phyloP scores from a whole-genome alignment of 805 yeast species.

The Metschnikowia kofuensis region DNA sequence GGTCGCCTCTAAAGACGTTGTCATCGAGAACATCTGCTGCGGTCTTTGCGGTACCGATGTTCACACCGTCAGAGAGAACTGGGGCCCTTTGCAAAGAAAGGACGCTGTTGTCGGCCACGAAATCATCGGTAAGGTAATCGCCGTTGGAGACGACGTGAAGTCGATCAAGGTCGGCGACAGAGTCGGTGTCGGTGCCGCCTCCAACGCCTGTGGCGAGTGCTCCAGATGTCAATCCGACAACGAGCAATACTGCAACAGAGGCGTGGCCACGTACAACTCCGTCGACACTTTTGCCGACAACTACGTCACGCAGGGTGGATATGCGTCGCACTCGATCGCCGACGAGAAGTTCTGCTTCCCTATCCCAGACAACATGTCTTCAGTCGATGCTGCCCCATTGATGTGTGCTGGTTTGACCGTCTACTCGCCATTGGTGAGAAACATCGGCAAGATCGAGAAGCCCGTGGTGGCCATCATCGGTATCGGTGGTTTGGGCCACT shows the following conservation, averaged over 20 bases:
- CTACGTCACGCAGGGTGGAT: slow-evolving; percentile 68
- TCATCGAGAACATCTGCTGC: slow-evolving; percentile 25
- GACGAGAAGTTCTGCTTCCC: slow-evolving; percentile 62
- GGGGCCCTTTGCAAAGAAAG: slow-evolving; percentile 19
- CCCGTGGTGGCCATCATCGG: slow-evolving; percentile 57
- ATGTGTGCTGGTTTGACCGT: slow-evolving; percentile 78
- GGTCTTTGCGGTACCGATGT: slow-evolving; percentile 21
- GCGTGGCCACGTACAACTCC: slow-evolving; percentile 51
- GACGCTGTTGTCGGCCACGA: slow-evolving; percentile 63
- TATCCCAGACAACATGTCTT: slow-evolving; percentile 52
- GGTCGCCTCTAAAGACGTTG: slow-evolving; percentile 23
- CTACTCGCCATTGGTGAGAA: slow-evolving; percentile 62
- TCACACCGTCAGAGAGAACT: slow-evolving; percentile 16
- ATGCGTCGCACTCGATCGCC: slow-evolving; percentile 62
- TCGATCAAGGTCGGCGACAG: slow-evolving; percentile 19
- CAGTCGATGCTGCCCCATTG: slow-evolving; percentile 64
- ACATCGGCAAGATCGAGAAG: slow-evolving; percentile 19
- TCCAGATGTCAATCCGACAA: slow-evolving; percentile 42
- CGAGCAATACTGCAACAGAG: slow-evolving; percentile 44
- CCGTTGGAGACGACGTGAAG: slow-evolving; percentile 16
- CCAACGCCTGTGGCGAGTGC: slow-evolving; percentile 40
- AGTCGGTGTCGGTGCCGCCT: slow-evolving; percentile 21
- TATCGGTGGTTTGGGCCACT: slow-evolving; percentile 57
- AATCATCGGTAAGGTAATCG: slow-evolving; percentile 52
- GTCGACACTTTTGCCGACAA: slow-evolving; percentile 34